Base-by-base conservation (phyloP, 1,284 basidiomycete species). In the Leccinum fallax region DNA sequence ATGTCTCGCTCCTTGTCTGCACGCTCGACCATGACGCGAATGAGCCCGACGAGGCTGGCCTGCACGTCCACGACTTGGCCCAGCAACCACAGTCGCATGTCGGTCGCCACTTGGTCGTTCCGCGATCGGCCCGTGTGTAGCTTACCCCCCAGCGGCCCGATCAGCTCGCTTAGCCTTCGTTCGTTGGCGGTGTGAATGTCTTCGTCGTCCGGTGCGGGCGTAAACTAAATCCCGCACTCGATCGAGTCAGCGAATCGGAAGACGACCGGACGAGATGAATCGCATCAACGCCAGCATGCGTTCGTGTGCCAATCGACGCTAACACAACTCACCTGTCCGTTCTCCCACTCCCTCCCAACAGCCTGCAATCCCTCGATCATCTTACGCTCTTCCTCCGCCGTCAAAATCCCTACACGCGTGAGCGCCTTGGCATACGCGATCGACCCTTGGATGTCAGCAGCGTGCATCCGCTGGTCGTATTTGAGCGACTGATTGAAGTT, bases 131-230 rank as follows among this genome's bases (percentile, higher is more conserved):
- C 97, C 0, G 97, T 99, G 76, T 99, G 97, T 49, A 98, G 81
- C 77, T 97, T 97, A 8, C 95, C 95, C 24, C 93, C 93, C 10
- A 96, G 85, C 21, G 90, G 82, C 0, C 97, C 97, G 62, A 99
- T 94, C 63, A 98, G 79, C 80, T 99, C 97, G 66, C 89, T 94
- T 68, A 99, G 78, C 34, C 97, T 85, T 59, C 97, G 90, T 77
- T 99, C 97, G 73, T 99, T 99, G 61, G 97, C 97, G n/a, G 97
- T 99, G 77, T 99, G 97, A 64, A 99, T 98, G 73, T 99, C 97
- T 73, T 99, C 97, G 73, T 99, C 97, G 69, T 97, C 95, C 15
- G 86, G 80, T 63, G 88, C 80, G 51, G 87, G 78, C 64, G 80
- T 72, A 72, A 97, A 97, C 88, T 94, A 68, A 16, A 46, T 46